phyloP scores from a whole-genome alignment of 495 filamentous ascomycete species.

The Tetracladium setigerum region DNA sequence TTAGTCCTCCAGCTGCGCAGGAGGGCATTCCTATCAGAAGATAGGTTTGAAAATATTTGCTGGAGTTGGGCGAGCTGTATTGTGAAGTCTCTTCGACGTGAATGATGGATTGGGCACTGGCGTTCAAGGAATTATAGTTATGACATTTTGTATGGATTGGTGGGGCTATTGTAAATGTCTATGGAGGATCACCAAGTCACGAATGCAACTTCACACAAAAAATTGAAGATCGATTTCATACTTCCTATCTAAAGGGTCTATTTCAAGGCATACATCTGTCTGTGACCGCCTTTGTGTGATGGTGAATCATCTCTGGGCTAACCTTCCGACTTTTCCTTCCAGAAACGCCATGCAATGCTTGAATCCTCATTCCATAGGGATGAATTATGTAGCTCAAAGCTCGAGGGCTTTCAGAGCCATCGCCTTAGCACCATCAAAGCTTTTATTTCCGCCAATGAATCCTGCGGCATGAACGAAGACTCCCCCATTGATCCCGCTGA shows the following conservation, averaged over 20 bases:
- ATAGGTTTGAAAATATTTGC: slow-evolving; percentile 2
- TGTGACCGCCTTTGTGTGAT: neutral
- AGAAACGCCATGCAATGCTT: slow-evolving; percentile 17
- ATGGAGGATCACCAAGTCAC: too few species aligned
- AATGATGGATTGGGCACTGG: slow-evolving; percentile 13
- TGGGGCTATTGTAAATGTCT: too few species aligned
- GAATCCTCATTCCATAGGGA: neutral
- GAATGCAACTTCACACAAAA: too few species aligned
- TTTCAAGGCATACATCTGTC: neutral
- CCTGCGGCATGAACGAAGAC: slow-evolving; percentile 92
- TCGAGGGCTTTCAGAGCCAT: slow-evolving; percentile 69
- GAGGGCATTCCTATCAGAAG: slow-evolving; percentile 58
- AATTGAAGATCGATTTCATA: slow-evolving; percentile 6
- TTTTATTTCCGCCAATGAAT: slow-evolving; percentile 93
- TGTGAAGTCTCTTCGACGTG: neutral
- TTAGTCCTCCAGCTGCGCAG: slow-evolving; percentile 38
- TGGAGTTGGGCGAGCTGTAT: neutral
- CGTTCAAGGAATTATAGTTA: slow-evolving; percentile 17
- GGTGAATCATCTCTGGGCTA: neutral
- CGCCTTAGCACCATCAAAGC: slow-evolving; percentile 76
- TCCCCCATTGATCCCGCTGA: slow-evolving; percentile 65
- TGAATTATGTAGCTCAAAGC: neutral
- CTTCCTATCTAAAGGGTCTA: too few species aligned
- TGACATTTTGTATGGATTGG: too few species aligned
- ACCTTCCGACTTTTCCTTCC: slow-evolving; percentile 3